Evolutionary conservation across 306 rosid genomes (phyloP), one percentile per base, ranked within the genome.

Genomic region (Bauhinia variegata): DNA sequence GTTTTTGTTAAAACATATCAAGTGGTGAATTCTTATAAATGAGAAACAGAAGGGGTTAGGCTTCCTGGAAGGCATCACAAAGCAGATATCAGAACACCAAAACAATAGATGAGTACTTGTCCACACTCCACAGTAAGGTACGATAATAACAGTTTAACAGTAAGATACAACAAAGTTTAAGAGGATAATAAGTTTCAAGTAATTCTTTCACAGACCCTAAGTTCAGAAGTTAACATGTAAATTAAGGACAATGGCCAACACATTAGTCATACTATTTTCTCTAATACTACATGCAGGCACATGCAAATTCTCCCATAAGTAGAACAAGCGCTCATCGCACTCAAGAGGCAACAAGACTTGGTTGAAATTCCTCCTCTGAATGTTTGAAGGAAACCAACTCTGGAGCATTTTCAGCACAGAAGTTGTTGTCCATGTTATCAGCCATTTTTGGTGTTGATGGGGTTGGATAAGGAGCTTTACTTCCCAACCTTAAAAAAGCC

Each of bases 391-490:
- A 65, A 56, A 34, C 76, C 34, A 60, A 56, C 28, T 73, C 75
- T 19, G 70, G 62, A 34, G 73, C 50, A 63, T 60, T 61, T 2
- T 73, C 54, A 62, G 31, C 36, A 58, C 50, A 42, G 16, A 41
- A 61, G 72, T 38, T 66, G 60, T 61, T 41, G 12, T 54, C 75
- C 0, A 56, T 33, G 39, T 61, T 68, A 17, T 72, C 68, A 57
- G 39, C 83, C 52, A 7, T 42, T 53, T 57, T 72, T 18, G 63
- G 63, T 30, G 70, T 13, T 44, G 81, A 67, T 32, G 76, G 64
- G 64, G 72, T 61, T 18, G 89, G 68, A 60, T 88, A 86, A 15
- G 96, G 91, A 48, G 31, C 65, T 63, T 51, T 88, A 82, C 68
- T 78, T 14, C 69, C 82, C 77, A 88, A 62, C 84, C 96, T 86